These are phyloP conservation scores for Diutina mesorugosa DNA, from an alignment of 1,139 yeast species.

Conservation along the genomic window DNA sequence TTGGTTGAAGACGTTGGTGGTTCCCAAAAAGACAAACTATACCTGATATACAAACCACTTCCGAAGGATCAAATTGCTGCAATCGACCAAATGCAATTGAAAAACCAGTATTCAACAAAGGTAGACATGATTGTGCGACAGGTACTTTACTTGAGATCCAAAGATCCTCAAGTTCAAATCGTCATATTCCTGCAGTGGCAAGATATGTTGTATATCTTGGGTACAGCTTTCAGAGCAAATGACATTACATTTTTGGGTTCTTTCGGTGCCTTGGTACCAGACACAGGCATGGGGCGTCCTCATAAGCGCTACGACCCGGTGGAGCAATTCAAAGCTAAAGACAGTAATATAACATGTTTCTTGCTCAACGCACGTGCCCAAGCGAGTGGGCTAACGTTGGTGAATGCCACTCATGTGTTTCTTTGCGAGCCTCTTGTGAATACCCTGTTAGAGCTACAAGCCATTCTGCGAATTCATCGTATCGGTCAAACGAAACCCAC, in stretches of 20 bases:
- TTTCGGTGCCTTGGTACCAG: background rate
- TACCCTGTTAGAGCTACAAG: conserved; percentile 78
- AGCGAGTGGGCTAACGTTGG: conserved; percentile 80
- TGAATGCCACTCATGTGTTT: conserved; percentile 85
- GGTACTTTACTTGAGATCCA: conserved; percentile 43
- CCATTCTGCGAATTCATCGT: conserved; percentile 81
- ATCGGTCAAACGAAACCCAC: conserved; percentile 79
- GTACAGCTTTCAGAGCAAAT: conserved; percentile 37
- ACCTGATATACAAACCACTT: conserved; percentile 33
- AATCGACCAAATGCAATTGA: conserved; percentile 30
- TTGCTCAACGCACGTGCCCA: conserved; percentile 74
- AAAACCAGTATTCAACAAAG: conserved; percentile 63
- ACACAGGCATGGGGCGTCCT: conserved; percentile 21
- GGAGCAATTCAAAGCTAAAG: conserved; percentile 50
- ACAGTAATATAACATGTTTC: conserved; percentile 59
- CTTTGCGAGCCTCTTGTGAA: conserved; percentile 88
- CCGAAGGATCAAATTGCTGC: conserved; percentile 25
- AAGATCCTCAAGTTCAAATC: conserved; percentile 60
- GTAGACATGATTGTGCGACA: conserved; percentile 74
- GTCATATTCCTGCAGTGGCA: conserved; percentile 85
- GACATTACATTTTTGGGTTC: conserved; percentile 1
- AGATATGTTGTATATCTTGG: conserved; percentile 54
- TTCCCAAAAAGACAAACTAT: conserved; percentile 6
- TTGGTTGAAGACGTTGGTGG: conserved; percentile 16
- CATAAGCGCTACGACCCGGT: conserved; percentile 28